Evolutionary conservation across 495 filamentous ascomycete genomes (phyloP).

Genomic region (Trichoderma erinaceum): DNA sequence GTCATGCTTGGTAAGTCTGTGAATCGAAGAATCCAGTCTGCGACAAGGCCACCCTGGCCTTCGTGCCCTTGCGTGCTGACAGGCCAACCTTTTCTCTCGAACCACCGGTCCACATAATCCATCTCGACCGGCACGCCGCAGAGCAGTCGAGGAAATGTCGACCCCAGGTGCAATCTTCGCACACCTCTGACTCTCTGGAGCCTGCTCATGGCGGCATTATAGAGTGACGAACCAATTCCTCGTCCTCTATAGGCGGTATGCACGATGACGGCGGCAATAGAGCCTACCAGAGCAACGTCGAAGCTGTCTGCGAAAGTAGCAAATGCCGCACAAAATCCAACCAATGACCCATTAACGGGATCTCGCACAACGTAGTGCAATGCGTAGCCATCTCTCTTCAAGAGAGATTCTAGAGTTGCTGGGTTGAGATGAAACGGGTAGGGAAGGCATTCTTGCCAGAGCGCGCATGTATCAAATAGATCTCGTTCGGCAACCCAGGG

Average conservation of each 20-base stretch:
- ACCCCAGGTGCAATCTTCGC: conserved; percentile 51
- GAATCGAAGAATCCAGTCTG: conserved; percentile 52
- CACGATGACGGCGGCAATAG: conserved; percentile 53
- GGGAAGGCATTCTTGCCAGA: conserved; percentile 47
- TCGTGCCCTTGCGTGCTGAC: conserved; percentile 40
- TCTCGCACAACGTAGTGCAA: conserved; percentile 58
- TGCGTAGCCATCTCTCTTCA: conserved; percentile 54
- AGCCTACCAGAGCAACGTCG: conserved; percentile 50
- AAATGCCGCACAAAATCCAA: conserved; percentile 58
- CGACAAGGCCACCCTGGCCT: conserved; percentile 39
- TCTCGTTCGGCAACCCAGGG: conserved; percentile 41
- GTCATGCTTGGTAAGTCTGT: conserved; percentile 43
- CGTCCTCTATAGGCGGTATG: conserved; percentile 44
- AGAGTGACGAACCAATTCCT: conserved; percentile 52
- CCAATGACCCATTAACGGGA: conserved; percentile 39
- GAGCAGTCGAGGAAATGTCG: conserved; percentile 55
- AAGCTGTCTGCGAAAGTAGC: conserved; percentile 48
- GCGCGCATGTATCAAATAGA: conserved; percentile 34
- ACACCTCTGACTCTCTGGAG: conserved; percentile 50
- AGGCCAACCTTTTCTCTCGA: conserved; percentile 51
- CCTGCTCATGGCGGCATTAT: conserved; percentile 47
- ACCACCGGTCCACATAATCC: conserved; percentile 46
- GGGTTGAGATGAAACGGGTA: conserved; percentile 38
- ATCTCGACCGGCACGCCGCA: conserved; percentile 48
- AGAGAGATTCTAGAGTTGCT: conserved; percentile 43